Conservation (phyloP, 2,329 filamentous ascomycete species). For the Fusarium tricinctum region DNA sequence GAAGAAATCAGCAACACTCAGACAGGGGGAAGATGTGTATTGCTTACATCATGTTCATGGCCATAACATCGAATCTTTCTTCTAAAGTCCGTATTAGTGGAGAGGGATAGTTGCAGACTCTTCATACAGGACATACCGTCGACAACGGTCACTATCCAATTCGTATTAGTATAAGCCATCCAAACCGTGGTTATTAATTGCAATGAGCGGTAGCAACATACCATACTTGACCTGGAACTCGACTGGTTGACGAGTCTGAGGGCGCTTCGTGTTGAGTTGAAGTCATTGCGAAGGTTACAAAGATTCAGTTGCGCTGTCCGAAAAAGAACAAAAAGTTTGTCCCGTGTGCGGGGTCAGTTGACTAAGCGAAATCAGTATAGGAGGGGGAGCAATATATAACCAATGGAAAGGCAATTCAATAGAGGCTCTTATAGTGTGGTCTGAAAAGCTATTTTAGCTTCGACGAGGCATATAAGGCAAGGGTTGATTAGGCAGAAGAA, state of each 20-base stretch:
- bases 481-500: too few species aligned
- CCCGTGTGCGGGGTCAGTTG: constrained; percentile 11
- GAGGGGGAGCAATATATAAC: too few species aligned
- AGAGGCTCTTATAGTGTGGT: too few species aligned
- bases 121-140: constrained; percentile 10
- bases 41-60: constrained; percentile 14
- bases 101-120: too few species aligned
- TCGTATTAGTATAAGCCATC: background rate
- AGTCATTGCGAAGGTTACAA: constrained; percentile 2
- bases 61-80: constrained; percentile 35
- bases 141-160: constrained; percentile 25
- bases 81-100: background rate
- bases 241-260: background rate
- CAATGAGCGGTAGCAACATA: background rate
- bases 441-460: too few species aligned
- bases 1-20: background rate
- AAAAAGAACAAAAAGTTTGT: constrained; percentile 7
- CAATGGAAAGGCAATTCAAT: too few species aligned
- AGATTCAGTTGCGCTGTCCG: background rate
- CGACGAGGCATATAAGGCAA: too few species aligned
- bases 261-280: background rate
- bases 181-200: too few species aligned
- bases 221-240: constrained; percentile 30
- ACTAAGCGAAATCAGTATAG: background rate
- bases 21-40: background rate